phyloP scores from a whole-genome alignment of 306 rosid genomes.

The Acacia acuminata region DNA sequence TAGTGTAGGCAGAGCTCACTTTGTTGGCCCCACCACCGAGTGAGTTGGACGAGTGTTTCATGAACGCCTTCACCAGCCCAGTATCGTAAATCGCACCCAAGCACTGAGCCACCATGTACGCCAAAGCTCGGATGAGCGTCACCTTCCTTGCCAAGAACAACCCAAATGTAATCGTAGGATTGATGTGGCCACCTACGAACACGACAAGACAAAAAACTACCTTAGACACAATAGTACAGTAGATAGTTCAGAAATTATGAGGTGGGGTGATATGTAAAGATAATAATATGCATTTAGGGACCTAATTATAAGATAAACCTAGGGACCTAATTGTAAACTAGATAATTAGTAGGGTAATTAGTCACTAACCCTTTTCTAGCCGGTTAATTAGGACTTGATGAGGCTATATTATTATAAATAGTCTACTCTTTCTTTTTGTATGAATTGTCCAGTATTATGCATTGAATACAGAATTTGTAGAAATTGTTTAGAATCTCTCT shows the following conservation, averaged over 20 bases:
- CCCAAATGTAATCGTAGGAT: conserved; percentile 34
- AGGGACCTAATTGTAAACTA: too few relatives aligned
- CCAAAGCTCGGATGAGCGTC: conserved; percentile 55
- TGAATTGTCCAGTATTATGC: too few relatives aligned
- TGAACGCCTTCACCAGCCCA: conserved; percentile 67
- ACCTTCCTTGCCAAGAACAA: conserved; percentile 70
- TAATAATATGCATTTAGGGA: too few relatives aligned
- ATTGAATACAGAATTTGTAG: too few relatives aligned
- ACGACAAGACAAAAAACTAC: background rate
- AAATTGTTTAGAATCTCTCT: too few relatives aligned
- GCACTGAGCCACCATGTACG: conserved; percentile 58
- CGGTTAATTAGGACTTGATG: too few relatives aligned
- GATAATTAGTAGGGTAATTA: too few relatives aligned
- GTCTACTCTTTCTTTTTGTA: too few relatives aligned
- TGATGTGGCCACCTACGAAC: conserved; percentile 40
- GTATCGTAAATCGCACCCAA: conserved; percentile 16
- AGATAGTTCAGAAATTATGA: background rate
- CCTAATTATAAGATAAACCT: too few relatives aligned
- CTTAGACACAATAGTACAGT: background rate
- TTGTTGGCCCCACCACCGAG: conserved; percentile 55
- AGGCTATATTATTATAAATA: too few relatives aligned
- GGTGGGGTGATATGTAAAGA: too few relatives aligned
- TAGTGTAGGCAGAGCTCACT: conserved; percentile 42
- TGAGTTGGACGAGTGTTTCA: conserved; percentile 39
- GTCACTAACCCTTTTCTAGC: too few relatives aligned